These are phyloP conservation scores for Kodamaea restingae DNA, from an alignment of 805 yeast species.

Conservation along the genomic window DNA sequence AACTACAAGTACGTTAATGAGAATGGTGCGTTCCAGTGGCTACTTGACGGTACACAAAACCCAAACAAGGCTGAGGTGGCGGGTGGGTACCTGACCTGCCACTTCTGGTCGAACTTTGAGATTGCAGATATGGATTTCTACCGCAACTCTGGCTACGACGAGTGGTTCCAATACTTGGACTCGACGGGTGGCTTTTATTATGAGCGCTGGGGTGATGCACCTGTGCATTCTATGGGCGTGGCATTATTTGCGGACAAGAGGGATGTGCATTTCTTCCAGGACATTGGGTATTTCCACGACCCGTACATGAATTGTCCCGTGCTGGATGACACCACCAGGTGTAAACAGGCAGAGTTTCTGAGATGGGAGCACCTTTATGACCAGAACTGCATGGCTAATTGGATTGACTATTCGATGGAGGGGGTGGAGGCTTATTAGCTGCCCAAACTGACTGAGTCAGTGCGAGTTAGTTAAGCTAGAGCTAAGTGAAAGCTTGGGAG, in stretches of 20 bases:
- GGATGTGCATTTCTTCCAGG: conserved; percentile 81
- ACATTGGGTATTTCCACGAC: conserved; percentile 70
- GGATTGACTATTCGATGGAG: conserved; percentile 49
- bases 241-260: conserved; percentile 65
- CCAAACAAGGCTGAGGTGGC: conserved; percentile 42
- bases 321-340: conserved; percentile 39
- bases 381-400: conserved; percentile 72
- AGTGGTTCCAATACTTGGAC: conserved; percentile 64
- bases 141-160: conserved; percentile 61
- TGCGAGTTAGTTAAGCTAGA: no score
- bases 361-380: conserved; percentile 47
- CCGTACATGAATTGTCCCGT: conserved; percentile 79
- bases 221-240: conserved; percentile 77
- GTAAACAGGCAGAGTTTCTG: conserved; percentile 54
- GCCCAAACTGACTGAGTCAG: neutral
- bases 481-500: no score
- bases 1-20: conserved; percentile 49
- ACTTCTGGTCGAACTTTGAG: conserved; percentile 90
- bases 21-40: conserved; percentile 51
- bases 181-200: conserved; percentile 76
- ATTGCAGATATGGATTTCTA: conserved; percentile 80
- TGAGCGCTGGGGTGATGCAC: conserved; percentile 94
- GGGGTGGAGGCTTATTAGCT: conserved; percentile 10
- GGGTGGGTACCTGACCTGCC: conserved; percentile 63
- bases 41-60: conserved; percentile 48